Evolutionary conservation across 495 filamentous ascomycete species (phyloP).

Genomic region (Astrothelium macrocarpum): DNA sequence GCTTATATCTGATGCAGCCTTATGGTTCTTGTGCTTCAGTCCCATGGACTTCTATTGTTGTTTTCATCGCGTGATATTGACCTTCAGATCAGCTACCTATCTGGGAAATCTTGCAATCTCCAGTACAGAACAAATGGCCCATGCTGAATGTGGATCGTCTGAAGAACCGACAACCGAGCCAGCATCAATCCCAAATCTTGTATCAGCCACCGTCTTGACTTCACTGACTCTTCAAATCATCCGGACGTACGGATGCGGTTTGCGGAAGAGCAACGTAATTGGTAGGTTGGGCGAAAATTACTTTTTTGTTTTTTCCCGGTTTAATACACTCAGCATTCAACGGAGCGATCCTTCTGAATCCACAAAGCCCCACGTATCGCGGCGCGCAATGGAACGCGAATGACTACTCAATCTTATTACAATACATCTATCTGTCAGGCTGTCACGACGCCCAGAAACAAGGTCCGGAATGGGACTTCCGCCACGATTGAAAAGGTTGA

Average conservation of each 20-base stretch:
- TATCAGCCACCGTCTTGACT: not conserved
- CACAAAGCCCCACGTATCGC: not conserved
- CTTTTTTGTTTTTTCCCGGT: not conserved
- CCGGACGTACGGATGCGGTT: not conserved
- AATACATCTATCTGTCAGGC: not conserved
- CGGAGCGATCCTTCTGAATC: not conserved
- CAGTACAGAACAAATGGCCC: too few species aligned
- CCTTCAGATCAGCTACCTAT: not conserved
- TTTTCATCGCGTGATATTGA: not conserved
- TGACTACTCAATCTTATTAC: not conserved
- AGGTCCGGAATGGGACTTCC: not conserved
- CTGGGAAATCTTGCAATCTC: too few species aligned
- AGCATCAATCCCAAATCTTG: not conserved
- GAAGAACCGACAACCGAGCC: too few species aligned
- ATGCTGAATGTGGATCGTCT: too few species aligned
- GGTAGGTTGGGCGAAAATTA: not conserved
- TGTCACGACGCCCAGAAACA: too few species aligned
- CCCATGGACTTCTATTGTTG: not conserved
- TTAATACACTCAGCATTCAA: not conserved
- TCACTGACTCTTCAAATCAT: not conserved
- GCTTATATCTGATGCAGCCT: not conserved
- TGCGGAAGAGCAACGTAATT: not conserved
- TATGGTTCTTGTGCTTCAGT: not conserved
- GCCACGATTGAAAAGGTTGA: not conserved
- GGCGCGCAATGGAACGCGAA: not conserved